Evolutionary conservation across 2,329 filamentous ascomycete species (phyloP).

Genomic region (Trichoderma oligosporum): DNA sequence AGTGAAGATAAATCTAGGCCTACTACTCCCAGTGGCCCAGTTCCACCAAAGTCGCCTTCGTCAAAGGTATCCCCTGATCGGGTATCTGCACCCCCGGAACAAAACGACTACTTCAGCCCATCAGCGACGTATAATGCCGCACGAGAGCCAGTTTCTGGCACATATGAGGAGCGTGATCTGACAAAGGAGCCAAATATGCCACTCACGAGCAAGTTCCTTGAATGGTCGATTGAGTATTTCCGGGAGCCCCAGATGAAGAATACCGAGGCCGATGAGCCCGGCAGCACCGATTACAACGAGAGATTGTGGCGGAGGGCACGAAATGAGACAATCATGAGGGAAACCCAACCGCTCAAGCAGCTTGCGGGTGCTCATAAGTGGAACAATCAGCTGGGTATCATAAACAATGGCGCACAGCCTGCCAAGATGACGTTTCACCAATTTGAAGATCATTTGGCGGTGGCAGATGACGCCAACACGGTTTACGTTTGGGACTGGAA

Average conservation of each 20-base stretch:
- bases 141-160: conserved; percentile 73
- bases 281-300: conserved; percentile 93
- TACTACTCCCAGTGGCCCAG: conserved; percentile 30
- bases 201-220: conserved; percentile 76
- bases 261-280: conserved; percentile 91
- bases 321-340: conserved; percentile 86
- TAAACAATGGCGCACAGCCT: conserved; percentile 87
- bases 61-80: conserved; percentile 41
- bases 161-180: conserved; percentile 62
- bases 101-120: conserved; percentile 64
- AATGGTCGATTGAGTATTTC: conserved; percentile 98
- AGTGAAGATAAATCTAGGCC: conserved; percentile 43
- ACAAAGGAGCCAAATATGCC: conserved; percentile 63
- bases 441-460: conserved; percentile 92
- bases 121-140: conserved; percentile 72
- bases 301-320: conserved; percentile 87
- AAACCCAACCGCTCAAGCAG: conserved; percentile 90
- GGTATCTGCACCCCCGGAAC: conserved; percentile 61
- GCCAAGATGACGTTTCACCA: conserved; percentile 95
- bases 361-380: conserved; percentile 81
- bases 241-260: conserved; percentile 97
- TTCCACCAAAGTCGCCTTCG: conserved; percentile 31
- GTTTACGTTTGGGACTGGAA: conserved; percentile 95
- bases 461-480: conserved; percentile 88
- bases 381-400: conserved; percentile 76